Conservation (phyloP, 495 filamentous ascomycete genomes). For the Daldinia caldariorum region DNA sequence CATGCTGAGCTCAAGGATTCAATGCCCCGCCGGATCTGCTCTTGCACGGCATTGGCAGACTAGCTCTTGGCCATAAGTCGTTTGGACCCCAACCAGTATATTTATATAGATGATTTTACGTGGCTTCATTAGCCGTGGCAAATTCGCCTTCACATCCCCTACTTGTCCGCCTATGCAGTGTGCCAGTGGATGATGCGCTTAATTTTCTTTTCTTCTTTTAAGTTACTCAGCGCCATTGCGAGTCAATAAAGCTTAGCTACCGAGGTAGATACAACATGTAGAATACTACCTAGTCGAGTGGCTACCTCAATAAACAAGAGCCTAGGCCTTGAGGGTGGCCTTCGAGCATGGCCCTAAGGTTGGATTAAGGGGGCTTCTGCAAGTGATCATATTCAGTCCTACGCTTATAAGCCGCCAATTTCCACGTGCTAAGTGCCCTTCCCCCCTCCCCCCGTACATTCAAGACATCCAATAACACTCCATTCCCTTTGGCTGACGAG, state of each 20-base stretch:
- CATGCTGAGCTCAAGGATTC: constrained; percentile 4
- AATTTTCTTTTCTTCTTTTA: not conserved
- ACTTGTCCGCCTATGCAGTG: constrained; percentile 23
- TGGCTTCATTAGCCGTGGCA: constrained; percentile 37
- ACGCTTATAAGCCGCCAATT: constrained; percentile 30
- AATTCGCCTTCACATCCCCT: constrained; percentile 7
- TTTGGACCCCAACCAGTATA: constrained; percentile 20
- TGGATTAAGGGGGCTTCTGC: constrained; percentile 20
- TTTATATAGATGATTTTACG: constrained; percentile 20
- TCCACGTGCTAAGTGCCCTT: constrained; percentile 30
- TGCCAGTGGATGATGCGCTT: not conserved
- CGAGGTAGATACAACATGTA: not conserved
- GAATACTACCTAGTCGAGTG: constrained; percentile 6
- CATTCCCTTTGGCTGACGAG: not conserved
- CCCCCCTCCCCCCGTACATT: not conserved
- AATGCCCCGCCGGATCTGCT: constrained; percentile 17
- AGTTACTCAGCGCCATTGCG: constrained; percentile 21
- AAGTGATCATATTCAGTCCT: constrained; percentile 33
- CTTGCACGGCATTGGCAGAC: constrained; percentile 24
- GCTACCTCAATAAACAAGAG: constrained; percentile 18
- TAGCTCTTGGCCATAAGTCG: not conserved
- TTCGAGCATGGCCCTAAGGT: not conserved
- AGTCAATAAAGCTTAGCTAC: constrained; percentile 20
- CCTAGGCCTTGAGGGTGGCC: not conserved
- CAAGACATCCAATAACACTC: not conserved